Evolutionary conservation across 2,329 filamentous ascomycete genomes (phyloP).

Genomic region (Dactylellina drechsleri): DNA sequence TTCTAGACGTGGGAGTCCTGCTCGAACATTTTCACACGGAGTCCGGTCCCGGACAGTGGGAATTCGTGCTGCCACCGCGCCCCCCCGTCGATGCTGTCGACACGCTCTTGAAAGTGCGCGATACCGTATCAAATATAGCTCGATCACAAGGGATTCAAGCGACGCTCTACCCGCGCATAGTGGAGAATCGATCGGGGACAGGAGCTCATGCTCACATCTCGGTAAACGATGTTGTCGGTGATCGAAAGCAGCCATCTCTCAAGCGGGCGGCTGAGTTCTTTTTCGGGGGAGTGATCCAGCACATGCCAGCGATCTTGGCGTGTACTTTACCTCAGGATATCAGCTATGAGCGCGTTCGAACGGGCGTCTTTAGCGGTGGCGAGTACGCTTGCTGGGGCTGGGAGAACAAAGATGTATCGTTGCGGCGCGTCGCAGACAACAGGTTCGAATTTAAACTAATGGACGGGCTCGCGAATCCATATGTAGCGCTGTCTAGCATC

Average conservation of each 20-base stretch:
- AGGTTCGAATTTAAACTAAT: constrained; percentile 59
- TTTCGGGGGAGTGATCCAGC: constrained; percentile 57
- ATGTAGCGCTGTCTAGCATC: constrained; percentile 57
- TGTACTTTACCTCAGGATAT: constrained; percentile 57
- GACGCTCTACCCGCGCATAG: constrained; percentile 57
- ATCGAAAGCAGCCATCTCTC: background rate
- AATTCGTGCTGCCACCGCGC: constrained; percentile 58
- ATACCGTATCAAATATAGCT: constrained; percentile 56
- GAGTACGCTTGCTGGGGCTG: constrained; percentile 58
- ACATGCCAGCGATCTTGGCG: constrained; percentile 58
- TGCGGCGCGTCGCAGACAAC: constrained; percentile 56
- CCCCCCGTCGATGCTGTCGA: constrained; percentile 58
- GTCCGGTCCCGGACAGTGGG: constrained; percentile 58
- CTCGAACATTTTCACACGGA: constrained; percentile 59
- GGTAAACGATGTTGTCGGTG: constrained; percentile 34
- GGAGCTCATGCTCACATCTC: constrained; percentile 59
- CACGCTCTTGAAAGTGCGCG: constrained; percentile 57
- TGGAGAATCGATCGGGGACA: constrained; percentile 51
- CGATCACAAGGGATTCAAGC: constrained; percentile 54
- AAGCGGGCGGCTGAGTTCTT: constrained; percentile 55
- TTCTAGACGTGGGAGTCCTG: constrained; percentile 54
- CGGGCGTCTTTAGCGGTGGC: constrained; percentile 58
- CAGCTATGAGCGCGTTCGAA: constrained; percentile 57
- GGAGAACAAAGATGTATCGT: constrained; percentile 58
- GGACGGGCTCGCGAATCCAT: constrained; percentile 59